Evolutionary conservation across 352 stramenopile species (phyloP), one percentile per base, ranked within the genome.

Genomic region (Aphanomyces astaci): DNA sequence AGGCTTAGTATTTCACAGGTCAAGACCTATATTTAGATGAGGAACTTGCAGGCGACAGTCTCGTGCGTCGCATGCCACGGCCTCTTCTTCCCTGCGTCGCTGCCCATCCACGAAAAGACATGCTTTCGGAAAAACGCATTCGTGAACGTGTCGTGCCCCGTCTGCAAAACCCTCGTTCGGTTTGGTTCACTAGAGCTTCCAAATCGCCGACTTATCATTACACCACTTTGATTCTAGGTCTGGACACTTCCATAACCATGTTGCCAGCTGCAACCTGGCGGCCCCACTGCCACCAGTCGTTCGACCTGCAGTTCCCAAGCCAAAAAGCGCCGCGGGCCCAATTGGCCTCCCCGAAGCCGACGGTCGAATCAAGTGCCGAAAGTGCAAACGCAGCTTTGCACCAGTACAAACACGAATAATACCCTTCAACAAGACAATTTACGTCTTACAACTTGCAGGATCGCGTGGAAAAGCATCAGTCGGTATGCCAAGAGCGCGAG

Each of bases 401-500:
- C 28, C 71, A 53, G 75, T 80, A 48, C 25, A 24, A 15, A 43
- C 0, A 60, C 62, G 28, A 39, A 63, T 68, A 49, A 3, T 54
- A 46, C 45, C n/a, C 40, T 40, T 28, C 33, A 31, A 25, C 27
- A 39, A 22, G 51, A 40, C 30, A 36, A 30, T 27, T 60, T 53
- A 27, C 5, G 4, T 19, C 17, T 49, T 15, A 0, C 40, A 1
- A 49, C 30, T 4, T 27, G 4, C 31, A 82, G 72, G 78, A 88
- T 63, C 81, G 83, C 0, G 86, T 91, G 62, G 72, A 72, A 7
- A 91, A 88, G 64, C 81, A 89, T 69, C 83, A 89, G 63, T 82
- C 79, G 0, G 79, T 91, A 15, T 91, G 83, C 57, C 40, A 66
- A 32, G 55, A 54, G 60, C 3, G 19, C 19, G 60, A 67, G 33